Conservation (phyloP, 1,284 basidiomycete species). For the Tilletia walkeri region DNA sequence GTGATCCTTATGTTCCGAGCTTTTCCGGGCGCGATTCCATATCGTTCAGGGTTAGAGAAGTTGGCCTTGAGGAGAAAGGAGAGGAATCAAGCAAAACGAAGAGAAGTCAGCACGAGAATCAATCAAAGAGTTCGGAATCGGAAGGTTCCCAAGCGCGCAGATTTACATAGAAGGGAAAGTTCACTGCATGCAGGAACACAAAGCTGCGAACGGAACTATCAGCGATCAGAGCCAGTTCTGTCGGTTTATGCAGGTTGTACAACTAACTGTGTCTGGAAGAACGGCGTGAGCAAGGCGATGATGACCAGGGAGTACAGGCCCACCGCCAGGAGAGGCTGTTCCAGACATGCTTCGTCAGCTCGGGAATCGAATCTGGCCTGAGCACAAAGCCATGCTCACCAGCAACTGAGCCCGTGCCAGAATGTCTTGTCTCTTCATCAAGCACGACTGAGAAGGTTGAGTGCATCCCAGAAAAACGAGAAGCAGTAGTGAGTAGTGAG, state of each 20-base stretch:
- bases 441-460: too few species aligned
- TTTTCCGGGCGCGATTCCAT: conserved; percentile 66
- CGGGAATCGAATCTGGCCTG: too few species aligned
- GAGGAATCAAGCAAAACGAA: conserved; percentile 6
- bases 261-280: conserved; percentile 15
- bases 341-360: not conserved
- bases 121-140: too few species aligned
- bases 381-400: not conserved
- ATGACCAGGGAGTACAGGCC: conserved; percentile 5
- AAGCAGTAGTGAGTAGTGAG: too few species aligned
- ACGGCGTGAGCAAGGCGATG: conserved; percentile 1
- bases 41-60: conserved; percentile 25
- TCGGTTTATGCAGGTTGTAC: not conserved
- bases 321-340: not conserved
- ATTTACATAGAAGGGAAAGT: conserved; percentile 33
- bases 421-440: too few species aligned
- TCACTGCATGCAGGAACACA: conserved; percentile 37
- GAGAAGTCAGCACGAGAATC: not conserved
- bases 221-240: conserved; percentile 23
- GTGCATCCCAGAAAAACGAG: too few species aligned
- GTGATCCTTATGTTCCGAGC: conserved; percentile 70
- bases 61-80: conserved; percentile 22
- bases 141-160: conserved; percentile 5
- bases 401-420: not conserved
- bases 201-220: conserved; percentile 26